Conservation (phyloP, 257 asterid species). For the Solanum chilense region DNA sequence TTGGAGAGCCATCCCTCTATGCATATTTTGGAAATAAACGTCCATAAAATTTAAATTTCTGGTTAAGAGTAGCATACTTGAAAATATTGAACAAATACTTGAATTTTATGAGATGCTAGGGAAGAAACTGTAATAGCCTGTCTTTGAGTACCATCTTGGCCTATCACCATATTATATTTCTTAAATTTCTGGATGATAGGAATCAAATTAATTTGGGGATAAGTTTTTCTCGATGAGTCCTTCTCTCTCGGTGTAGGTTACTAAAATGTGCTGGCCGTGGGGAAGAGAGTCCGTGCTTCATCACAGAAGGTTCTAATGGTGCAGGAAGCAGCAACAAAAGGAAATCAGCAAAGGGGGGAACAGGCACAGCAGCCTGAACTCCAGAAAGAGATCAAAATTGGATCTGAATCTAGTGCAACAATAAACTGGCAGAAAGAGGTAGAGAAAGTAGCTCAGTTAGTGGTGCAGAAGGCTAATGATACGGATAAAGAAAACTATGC, state of each 20-base stretch:
- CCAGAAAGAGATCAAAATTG: no score
- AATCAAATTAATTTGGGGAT: no score
- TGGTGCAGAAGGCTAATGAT: neutral
- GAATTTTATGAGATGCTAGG: neutral
- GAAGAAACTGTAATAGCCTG: neutral
- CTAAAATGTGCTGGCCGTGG: neutral
- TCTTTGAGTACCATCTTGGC: neutral
- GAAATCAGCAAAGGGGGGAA: neutral
- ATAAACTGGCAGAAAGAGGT: no score
- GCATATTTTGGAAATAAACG: neutral
- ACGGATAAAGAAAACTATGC: neutral
- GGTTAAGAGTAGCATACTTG: neutral
- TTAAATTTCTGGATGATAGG: neutral
- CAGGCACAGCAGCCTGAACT: neutral
- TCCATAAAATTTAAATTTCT: neutral
- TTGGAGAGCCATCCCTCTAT: neutral
- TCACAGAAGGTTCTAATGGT: neutral
- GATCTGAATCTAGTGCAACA: neutral
- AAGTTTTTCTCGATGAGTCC: neutral
- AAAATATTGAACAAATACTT: neutral
- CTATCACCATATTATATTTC: neutral
- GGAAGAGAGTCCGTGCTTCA: neutral
- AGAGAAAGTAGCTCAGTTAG: neutral
- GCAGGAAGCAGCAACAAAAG: neutral
- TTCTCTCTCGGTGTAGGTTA: neutral